Percentiles rank a stretch among this genome's conserved stretches.
phyloP scores from a whole-genome alignment of 768 basidiomycete species.

The Punctularia strigosozonata region DNA sequence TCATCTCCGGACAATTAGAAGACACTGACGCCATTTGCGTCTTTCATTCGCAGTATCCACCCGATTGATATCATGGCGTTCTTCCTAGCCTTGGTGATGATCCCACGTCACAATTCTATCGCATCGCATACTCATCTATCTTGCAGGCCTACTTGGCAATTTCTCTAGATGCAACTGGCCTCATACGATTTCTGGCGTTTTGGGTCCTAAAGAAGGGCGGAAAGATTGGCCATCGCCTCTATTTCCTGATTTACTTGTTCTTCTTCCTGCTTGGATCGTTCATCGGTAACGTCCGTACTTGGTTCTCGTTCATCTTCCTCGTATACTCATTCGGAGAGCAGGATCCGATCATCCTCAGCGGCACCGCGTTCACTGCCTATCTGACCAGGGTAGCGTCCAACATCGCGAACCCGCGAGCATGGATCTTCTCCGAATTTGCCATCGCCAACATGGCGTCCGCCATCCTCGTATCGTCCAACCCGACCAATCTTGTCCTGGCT shows the following conservation, averaged over 20 bases:
- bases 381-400: constrained; percentile 55
- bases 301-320: background rate
- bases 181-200: constrained; percentile 79
- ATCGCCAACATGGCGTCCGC: constrained; percentile 65
- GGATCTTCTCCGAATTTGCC: constrained; percentile 69
- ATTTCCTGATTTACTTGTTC: constrained; percentile 74
- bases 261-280: constrained; percentile 66
- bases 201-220: constrained; percentile 72
- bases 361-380: constrained; percentile 84
- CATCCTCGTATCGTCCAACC: constrained; percentile 74
- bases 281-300: constrained; percentile 54
- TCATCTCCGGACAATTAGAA: too few relatives aligned
- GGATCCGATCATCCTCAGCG: constrained; percentile 87
- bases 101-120: background rate
- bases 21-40: too few relatives aligned
- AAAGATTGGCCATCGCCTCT: constrained; percentile 56
- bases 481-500: constrained; percentile 88
- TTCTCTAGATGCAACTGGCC: constrained; percentile 81
- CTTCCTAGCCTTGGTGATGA: constrained; percentile 65
- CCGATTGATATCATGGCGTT: constrained; percentile 91
- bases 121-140: background rate
- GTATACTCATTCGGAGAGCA: constrained; percentile 6
- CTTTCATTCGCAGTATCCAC: constrained; percentile 68
- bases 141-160: constrained; percentile 73
- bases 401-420: constrained; percentile 36